Percentiles rank a stretch among this genome's conserved stretches.
These are phyloP conservation scores for Trametes punicea DNA, from an alignment of 768 basidiomycete species.

Conservation along the genomic window DNA sequence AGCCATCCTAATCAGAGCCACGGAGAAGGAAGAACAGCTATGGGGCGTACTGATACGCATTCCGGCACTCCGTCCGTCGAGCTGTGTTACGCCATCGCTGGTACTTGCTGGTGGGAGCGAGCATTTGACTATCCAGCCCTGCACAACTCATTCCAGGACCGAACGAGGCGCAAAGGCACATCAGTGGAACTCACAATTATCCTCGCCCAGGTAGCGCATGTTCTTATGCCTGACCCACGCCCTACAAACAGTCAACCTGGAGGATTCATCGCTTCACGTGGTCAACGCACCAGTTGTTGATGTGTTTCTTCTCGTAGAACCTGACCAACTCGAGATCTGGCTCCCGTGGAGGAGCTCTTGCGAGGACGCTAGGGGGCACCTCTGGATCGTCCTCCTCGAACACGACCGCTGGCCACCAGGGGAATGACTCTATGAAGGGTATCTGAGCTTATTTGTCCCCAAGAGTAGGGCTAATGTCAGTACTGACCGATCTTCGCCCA, in stretches of 20 bases:
- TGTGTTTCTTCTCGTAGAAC: constrained; percentile 66
- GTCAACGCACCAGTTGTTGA: constrained; percentile 50
- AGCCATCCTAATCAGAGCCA: neutral
- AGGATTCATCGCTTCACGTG: neutral
- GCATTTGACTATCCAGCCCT: constrained; percentile 67
- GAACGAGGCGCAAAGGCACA: neutral
- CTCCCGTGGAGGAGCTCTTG: constrained; percentile 6
- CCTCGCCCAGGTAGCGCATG: constrained; percentile 67
- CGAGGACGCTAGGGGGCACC: constrained; percentile 43
- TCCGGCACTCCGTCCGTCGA: constrained; percentile 52
- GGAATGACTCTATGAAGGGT: constrained; percentile 56
- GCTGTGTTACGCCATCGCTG: constrained; percentile 59
- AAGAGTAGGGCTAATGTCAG: neutral
- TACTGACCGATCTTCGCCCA: constrained; percentile 78
- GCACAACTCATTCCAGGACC: neutral
- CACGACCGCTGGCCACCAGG: constrained; percentile 87
- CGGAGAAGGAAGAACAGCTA: neutral
- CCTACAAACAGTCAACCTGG: constrained; percentile 40
- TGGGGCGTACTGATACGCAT: constrained; percentile 57
- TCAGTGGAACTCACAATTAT: constrained; percentile 48
- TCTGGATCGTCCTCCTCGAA: constrained; percentile 52
- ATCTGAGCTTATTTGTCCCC: neutral
- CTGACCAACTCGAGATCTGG: constrained; percentile 58
- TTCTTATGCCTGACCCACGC: constrained; percentile 55
- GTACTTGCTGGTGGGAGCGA: constrained; percentile 45